Conservation (phyloP, 371 early-diverging fungal genomes). For the Zancudomyces culisetae region DNA sequence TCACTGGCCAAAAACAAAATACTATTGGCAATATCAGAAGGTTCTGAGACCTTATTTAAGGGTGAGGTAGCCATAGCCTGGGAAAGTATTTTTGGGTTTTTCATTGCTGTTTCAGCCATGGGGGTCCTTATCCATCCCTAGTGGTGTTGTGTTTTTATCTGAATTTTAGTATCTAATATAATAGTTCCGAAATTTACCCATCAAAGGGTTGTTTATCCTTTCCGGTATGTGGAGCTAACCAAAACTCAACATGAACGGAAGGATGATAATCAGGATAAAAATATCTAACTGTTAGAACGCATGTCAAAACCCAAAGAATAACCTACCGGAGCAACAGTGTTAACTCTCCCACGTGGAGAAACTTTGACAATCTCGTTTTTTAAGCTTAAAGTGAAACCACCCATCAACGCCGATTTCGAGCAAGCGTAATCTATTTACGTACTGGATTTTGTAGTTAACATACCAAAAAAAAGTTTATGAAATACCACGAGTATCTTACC, state of each 20-base stretch:
- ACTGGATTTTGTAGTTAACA: neutral
- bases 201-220: too few relatives aligned
- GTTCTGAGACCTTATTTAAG: slow-evolving; percentile 29
- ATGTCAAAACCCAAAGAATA: neutral
- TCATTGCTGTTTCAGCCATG: slow-evolving; percentile 29
- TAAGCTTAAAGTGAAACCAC: slow-evolving; percentile 24
- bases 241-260: too few relatives aligned
- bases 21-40: slow-evolving; percentile 24
- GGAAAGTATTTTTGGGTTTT: slow-evolving; percentile 17
- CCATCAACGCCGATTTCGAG: slow-evolving; percentile 29
- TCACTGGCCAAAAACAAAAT: slow-evolving; percentile 25
- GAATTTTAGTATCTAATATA: neutral
- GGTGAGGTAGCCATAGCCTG: slow-evolving; percentile 29
- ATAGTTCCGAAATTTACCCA: too few relatives aligned
- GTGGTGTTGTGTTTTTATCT: too few relatives aligned
- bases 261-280: too few relatives aligned
- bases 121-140: slow-evolving; percentile 34
- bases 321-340: slow-evolving; percentile 12
- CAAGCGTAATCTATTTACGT: slow-evolving; percentile 13
- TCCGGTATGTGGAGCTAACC: too few relatives aligned
- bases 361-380: slow-evolving; percentile 29
- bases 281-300: too few relatives aligned
- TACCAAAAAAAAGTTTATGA: too few relatives aligned
- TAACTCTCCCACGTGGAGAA: slow-evolving; percentile 27
- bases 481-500: too few relatives aligned